Evolutionary conservation across 345 rosid genomes (phyloP), one percentile per base, ranked within the genome.

Genomic region (Heritiera littoralis): DNA sequence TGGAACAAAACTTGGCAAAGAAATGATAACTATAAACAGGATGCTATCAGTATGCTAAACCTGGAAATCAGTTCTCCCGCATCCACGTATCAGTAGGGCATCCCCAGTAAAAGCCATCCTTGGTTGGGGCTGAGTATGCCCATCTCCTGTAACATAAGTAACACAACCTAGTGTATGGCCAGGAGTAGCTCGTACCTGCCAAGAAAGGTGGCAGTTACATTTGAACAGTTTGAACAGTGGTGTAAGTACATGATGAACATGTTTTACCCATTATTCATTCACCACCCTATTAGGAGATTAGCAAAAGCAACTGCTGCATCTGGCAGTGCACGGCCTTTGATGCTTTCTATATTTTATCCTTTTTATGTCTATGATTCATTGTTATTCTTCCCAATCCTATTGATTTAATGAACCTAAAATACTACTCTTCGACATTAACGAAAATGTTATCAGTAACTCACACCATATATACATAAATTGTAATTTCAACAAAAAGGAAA

Each of bases 11-110:
- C 64, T 23, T 59, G 14, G 9, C 32, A 59, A 59, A 9, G 35
- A 60, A 60, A 23, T 55, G 4, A 60, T 23, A 23, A 59, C 35
- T 9, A 23, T 9, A 23, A 59, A 59, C 6, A 23, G 35, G 13
- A 23, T 9, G 23, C 12, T 1, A 9, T 23, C 7, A 64, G 18
- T 1, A 32, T 32, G 9, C 41, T 56, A 45, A 77, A 93, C 99
- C 98, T 95, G 98, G 81, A 95, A 95, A 86, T 93, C 99, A 1
- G 98, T 93, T 79, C 99, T 93, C 18, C 99, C 99, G 79, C 99
- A 95, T 56, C 99, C 99, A 40, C 97, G 94, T 80, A 95, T 88
- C 78, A 95, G 80, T 56, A 93, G 59, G 18, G 96, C 90, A 86
- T 95, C 99, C 7, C 97, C 98, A 0, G 99, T 95, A 86, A 95